Evolutionary conservation across 2,329 filamentous ascomycete genomes (phyloP).

Genomic region (Ascochyta fabae): DNA sequence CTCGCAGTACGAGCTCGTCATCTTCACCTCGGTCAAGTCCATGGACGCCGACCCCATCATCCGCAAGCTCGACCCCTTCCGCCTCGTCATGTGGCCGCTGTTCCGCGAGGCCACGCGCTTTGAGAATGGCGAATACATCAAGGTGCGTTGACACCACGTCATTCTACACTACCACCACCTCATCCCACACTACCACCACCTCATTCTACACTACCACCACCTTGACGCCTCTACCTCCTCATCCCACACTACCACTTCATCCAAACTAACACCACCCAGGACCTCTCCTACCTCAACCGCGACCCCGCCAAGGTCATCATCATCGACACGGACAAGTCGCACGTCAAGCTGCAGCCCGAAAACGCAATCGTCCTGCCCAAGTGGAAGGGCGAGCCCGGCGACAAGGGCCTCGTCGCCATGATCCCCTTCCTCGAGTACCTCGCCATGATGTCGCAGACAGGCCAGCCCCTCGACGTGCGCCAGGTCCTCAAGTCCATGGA

Average conservation of each 20-base stretch:
- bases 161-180: too few species aligned
- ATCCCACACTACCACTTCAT: too few species aligned
- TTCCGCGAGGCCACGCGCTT: constrained; percentile 98
- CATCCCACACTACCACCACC: too few species aligned
- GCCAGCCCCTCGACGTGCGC: constrained; percentile 79
- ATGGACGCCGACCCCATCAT: constrained; percentile 86
- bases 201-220: too few species aligned
- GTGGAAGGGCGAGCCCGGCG: constrained; percentile 83
- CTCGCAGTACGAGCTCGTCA: constrained; percentile 96
- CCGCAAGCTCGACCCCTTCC: constrained; percentile 92
- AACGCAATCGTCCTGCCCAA: constrained; percentile 92
- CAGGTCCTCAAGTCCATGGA: constrained; percentile 87
- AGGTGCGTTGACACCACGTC: constrained; percentile 62
- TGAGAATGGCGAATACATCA: constrained; percentile 93
- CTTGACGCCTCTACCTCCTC: too few species aligned
- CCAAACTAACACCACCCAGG: constrained; percentile 57
- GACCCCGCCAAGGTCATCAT: constrained; percentile 95
- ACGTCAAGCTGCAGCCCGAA: constrained; percentile 90
- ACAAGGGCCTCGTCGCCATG: constrained; percentile 84
- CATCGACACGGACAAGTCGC: constrained; percentile 82
- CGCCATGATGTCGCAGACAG: constrained; percentile 74
- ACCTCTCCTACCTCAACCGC: constrained; percentile 96
- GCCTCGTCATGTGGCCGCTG: constrained; percentile 92
- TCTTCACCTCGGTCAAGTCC: constrained; percentile 90
- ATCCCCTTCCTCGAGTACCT: constrained; percentile 99